A percentile compares a stretch with the other conserved stretches of the same genome.
Evolutionary conservation across 176 grass and related monocot genomes (phyloP).

Genomic region (Aegilops speltoides): DNA sequence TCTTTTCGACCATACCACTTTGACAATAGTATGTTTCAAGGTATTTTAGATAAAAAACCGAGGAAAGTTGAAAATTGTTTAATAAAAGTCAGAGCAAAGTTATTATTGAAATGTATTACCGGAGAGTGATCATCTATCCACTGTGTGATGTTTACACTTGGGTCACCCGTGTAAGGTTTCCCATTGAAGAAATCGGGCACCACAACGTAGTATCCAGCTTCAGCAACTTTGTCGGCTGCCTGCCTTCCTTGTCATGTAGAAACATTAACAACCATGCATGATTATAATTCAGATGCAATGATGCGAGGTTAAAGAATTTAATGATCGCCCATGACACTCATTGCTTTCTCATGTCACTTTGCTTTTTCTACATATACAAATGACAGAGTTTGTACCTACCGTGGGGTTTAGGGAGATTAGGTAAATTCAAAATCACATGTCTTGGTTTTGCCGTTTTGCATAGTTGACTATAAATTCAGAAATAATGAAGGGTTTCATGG

Average conservation of each 20-base stretch:
- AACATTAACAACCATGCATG: neutral
- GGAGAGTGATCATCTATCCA: constrained; percentile 29
- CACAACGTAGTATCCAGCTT: constrained; percentile 23
- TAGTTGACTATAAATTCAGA: too few species aligned
- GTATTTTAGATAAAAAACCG: neutral
- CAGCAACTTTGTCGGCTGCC: constrained; percentile 23
- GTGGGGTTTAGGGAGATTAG: too few species aligned
- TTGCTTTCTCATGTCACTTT: neutral
- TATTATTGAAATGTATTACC: neutral
- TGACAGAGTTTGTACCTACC: neutral
- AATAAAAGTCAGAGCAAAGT: neutral
- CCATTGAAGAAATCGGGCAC: constrained; percentile 40
- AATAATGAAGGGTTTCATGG: too few species aligned
- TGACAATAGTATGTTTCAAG: neutral
- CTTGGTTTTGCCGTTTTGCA: too few species aligned
- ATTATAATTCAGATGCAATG: neutral
- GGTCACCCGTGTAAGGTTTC: neutral
- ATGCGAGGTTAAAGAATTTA: neutral
- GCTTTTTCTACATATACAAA: neutral
- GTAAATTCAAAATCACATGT: too few species aligned
- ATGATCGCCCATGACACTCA: neutral
- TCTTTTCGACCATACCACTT: neutral
- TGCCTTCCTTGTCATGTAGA: neutral
- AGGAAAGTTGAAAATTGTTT: neutral
- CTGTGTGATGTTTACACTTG: constrained; percentile 10